phyloP scores from a whole-genome alignment of 306 rosid genomes.

The Pterocarpus santalinus region DNA sequence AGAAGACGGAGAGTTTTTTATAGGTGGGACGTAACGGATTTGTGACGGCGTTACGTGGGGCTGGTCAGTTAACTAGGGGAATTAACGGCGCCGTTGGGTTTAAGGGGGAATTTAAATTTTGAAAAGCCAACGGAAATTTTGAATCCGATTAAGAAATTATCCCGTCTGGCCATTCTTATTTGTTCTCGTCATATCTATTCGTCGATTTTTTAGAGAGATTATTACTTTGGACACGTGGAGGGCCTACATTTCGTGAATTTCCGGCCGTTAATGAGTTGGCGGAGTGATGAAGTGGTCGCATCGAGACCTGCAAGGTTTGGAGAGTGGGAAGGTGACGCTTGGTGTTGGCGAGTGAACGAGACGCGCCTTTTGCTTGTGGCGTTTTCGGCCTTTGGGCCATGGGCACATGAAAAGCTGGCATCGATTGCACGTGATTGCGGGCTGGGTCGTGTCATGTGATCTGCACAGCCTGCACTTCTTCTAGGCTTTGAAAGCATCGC shows the following conservation, averaged over 20 bases:
- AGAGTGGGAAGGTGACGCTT: slow-evolving; percentile 9
- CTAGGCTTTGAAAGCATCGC: slow-evolving; percentile 5
- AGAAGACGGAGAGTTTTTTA: slow-evolving; percentile 26
- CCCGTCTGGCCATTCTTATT: background rate
- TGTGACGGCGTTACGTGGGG: slow-evolving; percentile 49
- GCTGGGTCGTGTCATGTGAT: slow-evolving; percentile 57
- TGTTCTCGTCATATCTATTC: background rate
- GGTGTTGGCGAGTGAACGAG: slow-evolving; percentile 17
- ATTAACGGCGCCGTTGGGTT: slow-evolving; percentile 54
- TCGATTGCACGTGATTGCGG: slow-evolving; percentile 52
- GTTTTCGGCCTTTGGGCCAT: slow-evolving; percentile 25
- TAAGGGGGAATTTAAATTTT: slow-evolving; percentile 62
- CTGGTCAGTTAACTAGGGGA: slow-evolving; percentile 16
- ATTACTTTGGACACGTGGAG: background rate
- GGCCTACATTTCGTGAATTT: background rate
- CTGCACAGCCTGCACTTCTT: background rate
- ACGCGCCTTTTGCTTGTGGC: slow-evolving; percentile 43
- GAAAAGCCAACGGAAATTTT: slow-evolving; percentile 46
- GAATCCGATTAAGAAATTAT: background rate
- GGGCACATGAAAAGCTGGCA: slow-evolving; percentile 43
- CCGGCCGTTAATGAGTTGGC: slow-evolving; percentile 9
- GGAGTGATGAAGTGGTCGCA: background rate
- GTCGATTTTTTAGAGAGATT: background rate
- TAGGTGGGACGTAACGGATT: slow-evolving; percentile 46
- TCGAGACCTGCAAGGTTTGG: background rate